Evolutionary conservation across 73 alveolate genomes (phyloP), one percentile per base, ranked within the genome.

Genomic region (Symbiodinium pilosum): DNA sequence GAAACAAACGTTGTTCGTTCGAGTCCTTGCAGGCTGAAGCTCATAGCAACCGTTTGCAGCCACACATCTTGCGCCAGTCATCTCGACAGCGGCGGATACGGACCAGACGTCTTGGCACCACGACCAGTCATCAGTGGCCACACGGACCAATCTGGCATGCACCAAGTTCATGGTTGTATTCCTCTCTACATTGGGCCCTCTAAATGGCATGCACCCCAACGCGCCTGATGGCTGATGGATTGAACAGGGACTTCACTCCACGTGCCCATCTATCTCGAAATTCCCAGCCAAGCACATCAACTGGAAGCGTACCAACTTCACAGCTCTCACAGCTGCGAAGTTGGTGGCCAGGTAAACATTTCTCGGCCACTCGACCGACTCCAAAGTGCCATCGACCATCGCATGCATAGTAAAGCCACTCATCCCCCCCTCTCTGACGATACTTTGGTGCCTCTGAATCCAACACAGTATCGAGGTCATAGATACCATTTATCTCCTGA

Each of bases 351-450:
- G 81, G 81, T 7, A 64, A 38, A 26, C 34, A 2, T 64, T 28
- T 26, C 30, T 32, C 81, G 30, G 81, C 81, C 24, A 38, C 81
- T 64, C 20, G 6, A 64, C 81, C 81, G 34, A 26, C 1, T 18
- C 81, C 81, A 38, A 64, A 64, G 30, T 64, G 81, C 81, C 81
- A 64, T 9, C 81, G 81, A 9, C 81, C 81, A 64, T 64, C 81
- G 21, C 16, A 24, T 6, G 81, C 81, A 14, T 64, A 64, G 81
- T 64, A 64, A 5, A 64, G 81, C 81, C 81, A 64, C 38, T 1
- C 41, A 28, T 64, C 81, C 81, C 34, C 30, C 41, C 81, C 81
- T 64, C 81, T 64, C 81, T 64, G 81, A 28, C 81, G 39, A 64
- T 28, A 64, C 34, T 9, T 64, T 0, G 81, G 81, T 18, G 81